Conservation (phyloP, 2,329 filamentous ascomycete genomes). For the Bipolaris zeicola region DNA sequence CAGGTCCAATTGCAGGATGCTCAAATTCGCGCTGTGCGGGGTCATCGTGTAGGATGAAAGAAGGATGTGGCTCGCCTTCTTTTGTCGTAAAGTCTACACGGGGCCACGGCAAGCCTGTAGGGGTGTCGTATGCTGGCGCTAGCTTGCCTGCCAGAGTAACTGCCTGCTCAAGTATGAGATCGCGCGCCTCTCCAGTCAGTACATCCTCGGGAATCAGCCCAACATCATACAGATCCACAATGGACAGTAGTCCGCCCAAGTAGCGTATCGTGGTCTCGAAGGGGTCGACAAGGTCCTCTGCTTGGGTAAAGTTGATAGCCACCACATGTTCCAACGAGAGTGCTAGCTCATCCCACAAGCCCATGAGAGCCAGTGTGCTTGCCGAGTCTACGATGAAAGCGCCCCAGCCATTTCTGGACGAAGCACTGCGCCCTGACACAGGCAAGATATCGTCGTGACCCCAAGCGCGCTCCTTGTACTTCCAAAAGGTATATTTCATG, state of each 20-base stretch:
- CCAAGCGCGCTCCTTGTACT: slow-evolving; percentile 49
- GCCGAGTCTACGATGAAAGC: slow-evolving; percentile 52
- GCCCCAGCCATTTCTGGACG: slow-evolving; percentile 50
- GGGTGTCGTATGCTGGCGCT: slow-evolving; percentile 49
- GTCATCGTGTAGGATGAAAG: slow-evolving; percentile 33
- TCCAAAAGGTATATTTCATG: slow-evolving; percentile 50
- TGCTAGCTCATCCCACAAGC: slow-evolving; percentile 51
- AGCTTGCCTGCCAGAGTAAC: slow-evolving; percentile 46
- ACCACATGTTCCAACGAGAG: slow-evolving; percentile 48
- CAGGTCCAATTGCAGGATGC: slow-evolving; percentile 48
- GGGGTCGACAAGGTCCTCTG: slow-evolving; percentile 48
- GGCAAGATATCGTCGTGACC: slow-evolving; percentile 49
- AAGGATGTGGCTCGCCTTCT: slow-evolving; percentile 41
- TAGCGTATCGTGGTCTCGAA: slow-evolving; percentile 53
- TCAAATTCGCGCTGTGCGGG: slow-evolving; percentile 41
- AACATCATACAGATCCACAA: slow-evolving; percentile 51
- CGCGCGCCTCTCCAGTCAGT: slow-evolving; percentile 38
- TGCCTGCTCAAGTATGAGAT: slow-evolving; percentile 46
- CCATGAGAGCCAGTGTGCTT: slow-evolving; percentile 51
- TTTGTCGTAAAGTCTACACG: slow-evolving; percentile 50
- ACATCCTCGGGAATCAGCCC: slow-evolving; percentile 46
- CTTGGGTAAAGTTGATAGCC: slow-evolving; percentile 44
- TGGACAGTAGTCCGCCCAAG: slow-evolving; percentile 47
- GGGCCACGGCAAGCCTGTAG: slow-evolving; percentile 53
- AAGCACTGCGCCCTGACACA: slow-evolving; percentile 44